Base-by-base conservation (phyloP, 75 land plant genomes). In the Pinus tabuliformis region DNA sequence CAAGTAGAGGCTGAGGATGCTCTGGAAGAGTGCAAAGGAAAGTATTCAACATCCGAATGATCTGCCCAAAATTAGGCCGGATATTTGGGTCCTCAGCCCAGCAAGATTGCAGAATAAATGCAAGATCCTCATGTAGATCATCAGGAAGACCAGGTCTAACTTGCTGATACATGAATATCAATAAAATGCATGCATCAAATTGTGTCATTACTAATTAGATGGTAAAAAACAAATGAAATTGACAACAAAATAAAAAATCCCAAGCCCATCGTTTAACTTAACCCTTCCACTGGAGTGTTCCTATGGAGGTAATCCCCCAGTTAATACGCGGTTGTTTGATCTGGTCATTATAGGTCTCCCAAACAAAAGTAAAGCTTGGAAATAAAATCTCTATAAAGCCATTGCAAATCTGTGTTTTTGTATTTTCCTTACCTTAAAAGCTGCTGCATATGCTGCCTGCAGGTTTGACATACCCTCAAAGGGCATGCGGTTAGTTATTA, bases 381-480 rank as follows among this genome's bases (percentile, higher is more conserved):
- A 37, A 65, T 17, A 5, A 78, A 45, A 20, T 16, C 42, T 59
- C 33, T 17, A 59, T 7, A 16, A 78, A 49, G 54, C 54, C 39
- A 26, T 33, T 77, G 33, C 58, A 70, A 49, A 49, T 49, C 54
- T 49, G 54, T 18, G 70, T 39, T 39, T 30, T 21, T 18, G 20
- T 49, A 20, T 15, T 20, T 12, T 37, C 59, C 33, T 33, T 65
- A 91, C 95, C 89, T 93, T 96, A 82, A 96, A 94, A 63, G 99
- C 99, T 62, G 97, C 99, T 58, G 99, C 99, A 86, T 96, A 96
- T 45, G 97, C 99, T 66, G 97, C 99, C 85, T 96, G 99, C 72
- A 96, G 77, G 79, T 93, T 94, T 61, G 97, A 90, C 99, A 93
- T 93, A 14, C 99, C 94, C 75, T 96, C 99, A 84, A 96, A 96